Percentiles rank a stretch among this genome's conserved stretches.
Evolutionary conservation across 139 green algal genomes (phyloP).

Genomic region (Micractinium conductrix): DNA sequence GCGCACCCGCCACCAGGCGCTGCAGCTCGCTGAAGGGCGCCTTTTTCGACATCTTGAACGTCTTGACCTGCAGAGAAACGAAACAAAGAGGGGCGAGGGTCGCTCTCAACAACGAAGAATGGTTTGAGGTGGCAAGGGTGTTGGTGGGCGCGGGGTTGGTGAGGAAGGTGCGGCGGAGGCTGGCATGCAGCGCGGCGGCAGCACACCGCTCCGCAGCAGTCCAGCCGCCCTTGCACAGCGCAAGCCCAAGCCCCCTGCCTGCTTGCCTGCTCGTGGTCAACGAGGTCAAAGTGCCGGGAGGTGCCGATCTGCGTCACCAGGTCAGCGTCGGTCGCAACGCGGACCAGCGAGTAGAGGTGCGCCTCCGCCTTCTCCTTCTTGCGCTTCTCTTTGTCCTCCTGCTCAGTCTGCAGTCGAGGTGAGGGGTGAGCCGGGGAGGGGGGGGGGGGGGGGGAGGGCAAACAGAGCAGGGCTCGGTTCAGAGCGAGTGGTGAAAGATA

Average conservation of each 20-base stretch:
- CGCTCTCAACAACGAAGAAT: too few species aligned
- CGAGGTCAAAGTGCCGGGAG: slow-evolving; percentile 89
- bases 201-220: too few species aligned
- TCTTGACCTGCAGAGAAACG: not conserved
- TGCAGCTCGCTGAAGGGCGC: slow-evolving; percentile 84
- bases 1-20: slow-evolving; percentile 66
- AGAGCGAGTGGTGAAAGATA: too few species aligned
- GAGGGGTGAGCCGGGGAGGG: too few species aligned
- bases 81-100: too few species aligned
- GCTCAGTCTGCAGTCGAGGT: slow-evolving; percentile 67
- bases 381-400: slow-evolving; percentile 71
- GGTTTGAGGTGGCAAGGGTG: too few species aligned
- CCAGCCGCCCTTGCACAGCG: too few species aligned
- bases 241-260: not conserved
- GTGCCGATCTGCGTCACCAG: slow-evolving; percentile 77
- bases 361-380: slow-evolving; percentile 85
- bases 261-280: slow-evolving; percentile 82
- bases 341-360: slow-evolving; percentile 88
- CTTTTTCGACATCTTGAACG: slow-evolving; percentile 78
- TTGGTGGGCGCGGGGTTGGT: too few species aligned
- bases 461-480: too few species aligned
- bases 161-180: too few species aligned
- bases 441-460: too few species aligned
- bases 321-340: slow-evolving; percentile 66
- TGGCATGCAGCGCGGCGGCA: too few species aligned